phyloP scores from a whole-genome alignment of 345 rosid species.

The Acer negundo region DNA sequence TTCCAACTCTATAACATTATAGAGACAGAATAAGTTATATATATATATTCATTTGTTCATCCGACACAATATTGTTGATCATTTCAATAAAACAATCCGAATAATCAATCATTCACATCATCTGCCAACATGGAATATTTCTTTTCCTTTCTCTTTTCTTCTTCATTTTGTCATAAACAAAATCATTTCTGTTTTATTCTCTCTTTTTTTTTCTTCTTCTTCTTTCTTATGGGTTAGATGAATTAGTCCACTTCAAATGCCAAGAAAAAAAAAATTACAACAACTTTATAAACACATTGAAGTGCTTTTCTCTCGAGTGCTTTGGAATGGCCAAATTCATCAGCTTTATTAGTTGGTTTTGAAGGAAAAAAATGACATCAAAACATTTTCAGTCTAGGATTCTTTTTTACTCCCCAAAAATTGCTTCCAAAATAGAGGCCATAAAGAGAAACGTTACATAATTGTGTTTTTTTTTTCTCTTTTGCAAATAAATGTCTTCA shows the following conservation, averaged over 20 bases:
- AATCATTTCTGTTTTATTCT: not conserved
- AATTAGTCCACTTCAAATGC: slow-evolving; percentile 13
- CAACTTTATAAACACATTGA: slow-evolving; percentile 9
- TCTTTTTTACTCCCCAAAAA: slow-evolving; percentile 27
- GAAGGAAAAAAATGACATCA: slow-evolving; percentile 8
- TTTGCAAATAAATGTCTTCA: not conserved
- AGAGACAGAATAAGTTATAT: too few species aligned
- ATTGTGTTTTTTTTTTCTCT: slow-evolving; percentile 25
- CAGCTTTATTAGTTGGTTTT: slow-evolving; percentile 25
- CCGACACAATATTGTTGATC: not conserved
- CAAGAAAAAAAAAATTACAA: slow-evolving; percentile 6
- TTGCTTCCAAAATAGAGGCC: slow-evolving; percentile 40
- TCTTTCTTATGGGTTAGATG: not conserved
- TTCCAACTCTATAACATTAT: too few species aligned
- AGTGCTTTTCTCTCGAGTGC: slow-evolving; percentile 22
- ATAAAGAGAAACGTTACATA: slow-evolving; percentile 26
- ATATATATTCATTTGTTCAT: too few species aligned
- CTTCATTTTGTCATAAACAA: not conserved
- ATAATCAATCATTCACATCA: too few species aligned
- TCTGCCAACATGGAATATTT: too few species aligned
- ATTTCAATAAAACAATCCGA: not conserved
- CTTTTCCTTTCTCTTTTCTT: not conserved
- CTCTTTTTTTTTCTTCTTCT: not conserved
- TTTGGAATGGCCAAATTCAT: slow-evolving; percentile 29
- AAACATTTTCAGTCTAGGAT: slow-evolving; percentile 24